Base-by-base conservation (phyloP, 495 filamentous ascomycete species). In the Pseudoneurospora amorphoporcata region DNA sequence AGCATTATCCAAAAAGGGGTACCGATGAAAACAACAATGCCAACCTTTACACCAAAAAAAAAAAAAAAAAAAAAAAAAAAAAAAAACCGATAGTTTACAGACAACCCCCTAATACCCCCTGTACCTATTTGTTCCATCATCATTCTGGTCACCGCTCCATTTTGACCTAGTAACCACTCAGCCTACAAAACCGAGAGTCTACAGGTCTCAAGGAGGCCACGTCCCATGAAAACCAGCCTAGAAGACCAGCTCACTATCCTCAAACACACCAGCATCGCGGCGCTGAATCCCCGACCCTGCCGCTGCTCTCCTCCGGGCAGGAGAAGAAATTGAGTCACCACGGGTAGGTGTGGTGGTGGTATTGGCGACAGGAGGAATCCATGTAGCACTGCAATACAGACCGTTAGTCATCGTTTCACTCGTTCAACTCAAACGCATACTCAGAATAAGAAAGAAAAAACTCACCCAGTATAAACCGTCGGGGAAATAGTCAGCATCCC, bases 401-500 rank as follows among this genome's bases (percentile, higher is more conserved):
- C 35, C 19, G 53, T 65, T 2, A 65, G 53, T 9, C 53, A 65
- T 58, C 45, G 23, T 12, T 43, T 43, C 5, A 43, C 1, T 29
- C 19, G 12, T 29, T 3, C 23, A 35, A 9, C 35, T n/a, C 8
- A 14, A 12, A 43, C 17, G 0, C 0, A 6, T 0, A 42, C 23
- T 23, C 23, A 29, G 12, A n/a, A 17, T 17, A 0, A 69, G 16
- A 47, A 58, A 4, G 39, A 47, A 17, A 32, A 73, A 35, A 80
- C 82, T 73, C 71, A 84, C 82, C 84, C 84, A 10, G 75, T 75
- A 68, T 86, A 86, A 0, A 68, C 73, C 1, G 79, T 83, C 23
- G 84, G 81, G 38, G 80, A 78, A 6, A 82, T 78, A 1, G 83
- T 84, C 3, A 79, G 58, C 58, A 83, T 82, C 0, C 91, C 91